Conservation (phyloP, 1,139 yeast genomes). For the Taphrina betulina region DNA sequence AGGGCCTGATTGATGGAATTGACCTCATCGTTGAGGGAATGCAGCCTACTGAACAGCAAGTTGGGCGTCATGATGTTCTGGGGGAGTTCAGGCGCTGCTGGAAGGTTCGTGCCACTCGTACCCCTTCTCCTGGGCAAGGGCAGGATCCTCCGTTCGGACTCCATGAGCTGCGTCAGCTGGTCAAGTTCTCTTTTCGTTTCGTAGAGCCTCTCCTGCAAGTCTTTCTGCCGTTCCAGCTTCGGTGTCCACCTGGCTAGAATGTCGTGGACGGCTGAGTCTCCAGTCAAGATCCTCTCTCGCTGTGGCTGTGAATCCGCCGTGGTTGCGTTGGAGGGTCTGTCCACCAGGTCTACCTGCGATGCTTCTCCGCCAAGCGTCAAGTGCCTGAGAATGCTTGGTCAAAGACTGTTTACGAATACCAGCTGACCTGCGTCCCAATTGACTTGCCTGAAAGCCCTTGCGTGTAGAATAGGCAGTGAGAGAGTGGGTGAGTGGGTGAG, state of each 20-base stretch:
- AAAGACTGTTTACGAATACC: too few relatives aligned
- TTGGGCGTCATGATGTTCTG: not conserved
- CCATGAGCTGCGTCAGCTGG: not conserved
- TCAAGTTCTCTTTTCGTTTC: constrained; percentile 3
- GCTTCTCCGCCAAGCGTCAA: too few relatives aligned
- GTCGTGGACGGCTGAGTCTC: not conserved
- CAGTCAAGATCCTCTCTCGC: not conserved
- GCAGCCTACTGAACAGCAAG: constrained; percentile 4
- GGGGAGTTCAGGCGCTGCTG: not conserved
- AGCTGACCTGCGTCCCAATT: too few relatives aligned
- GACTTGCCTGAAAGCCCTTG: too few relatives aligned
- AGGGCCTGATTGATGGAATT: not conserved
- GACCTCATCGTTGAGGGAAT: constrained; percentile 1
- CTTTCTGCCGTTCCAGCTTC: not conserved
- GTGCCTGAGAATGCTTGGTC: too few relatives aligned
- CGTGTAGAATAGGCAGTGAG: too few relatives aligned
- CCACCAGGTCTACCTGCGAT: too few relatives aligned
- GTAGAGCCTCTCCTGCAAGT: not conserved
- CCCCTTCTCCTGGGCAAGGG: constrained; percentile 30
- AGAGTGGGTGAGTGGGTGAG: too few relatives aligned
- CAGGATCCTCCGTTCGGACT: constrained; percentile 19
- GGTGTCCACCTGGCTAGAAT: not conserved
- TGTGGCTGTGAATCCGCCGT: not conserved
- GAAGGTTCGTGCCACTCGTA: not conserved
- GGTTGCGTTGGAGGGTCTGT: too few relatives aligned